Percentiles rank a stretch among this genome's conserved stretches.
Evolutionary conservation across 164 flowering plant genomes (phyloP).

Genomic region (Dillenia suffruticosa): DNA sequence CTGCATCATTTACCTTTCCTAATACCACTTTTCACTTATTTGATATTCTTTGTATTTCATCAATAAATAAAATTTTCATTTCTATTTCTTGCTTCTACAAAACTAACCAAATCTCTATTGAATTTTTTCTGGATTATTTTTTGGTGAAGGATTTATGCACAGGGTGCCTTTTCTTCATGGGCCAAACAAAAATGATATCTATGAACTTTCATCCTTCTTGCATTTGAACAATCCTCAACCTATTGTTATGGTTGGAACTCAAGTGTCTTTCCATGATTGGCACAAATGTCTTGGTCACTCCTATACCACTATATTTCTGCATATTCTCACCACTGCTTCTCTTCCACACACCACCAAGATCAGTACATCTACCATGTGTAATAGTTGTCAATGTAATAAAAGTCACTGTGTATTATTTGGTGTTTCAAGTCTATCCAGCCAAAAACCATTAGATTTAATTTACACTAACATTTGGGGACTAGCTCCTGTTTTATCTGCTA

Average conservation of each 20-base stretch:
- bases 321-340: neutral
- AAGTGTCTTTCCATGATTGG: neutral
- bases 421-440: no score
- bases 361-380: neutral
- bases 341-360: neutral
- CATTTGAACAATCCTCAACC: neutral
- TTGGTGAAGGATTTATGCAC: slow-evolving; percentile 9
- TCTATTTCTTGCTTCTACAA: slow-evolving; percentile 2
- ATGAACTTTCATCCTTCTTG: neutral
- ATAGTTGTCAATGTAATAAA: neutral
- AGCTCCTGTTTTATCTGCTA: no score
- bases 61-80: neutral
- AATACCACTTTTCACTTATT: neutral
- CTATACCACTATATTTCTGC: neutral
- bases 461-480: no score
- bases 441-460: no score
- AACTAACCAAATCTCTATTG: neutral
- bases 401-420: no score
- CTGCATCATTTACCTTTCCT: neutral
- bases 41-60: neutral
- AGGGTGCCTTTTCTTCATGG: neutral
- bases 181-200: neutral
- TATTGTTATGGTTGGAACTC: neutral
- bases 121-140: slow-evolving; percentile 8
- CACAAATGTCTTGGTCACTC: slow-evolving; percentile 12